Evolutionary conservation across 73 alveolate genomes (phyloP), one percentile per base, ranked within the genome.

Genomic region (Uronychia binucleata): DNA sequence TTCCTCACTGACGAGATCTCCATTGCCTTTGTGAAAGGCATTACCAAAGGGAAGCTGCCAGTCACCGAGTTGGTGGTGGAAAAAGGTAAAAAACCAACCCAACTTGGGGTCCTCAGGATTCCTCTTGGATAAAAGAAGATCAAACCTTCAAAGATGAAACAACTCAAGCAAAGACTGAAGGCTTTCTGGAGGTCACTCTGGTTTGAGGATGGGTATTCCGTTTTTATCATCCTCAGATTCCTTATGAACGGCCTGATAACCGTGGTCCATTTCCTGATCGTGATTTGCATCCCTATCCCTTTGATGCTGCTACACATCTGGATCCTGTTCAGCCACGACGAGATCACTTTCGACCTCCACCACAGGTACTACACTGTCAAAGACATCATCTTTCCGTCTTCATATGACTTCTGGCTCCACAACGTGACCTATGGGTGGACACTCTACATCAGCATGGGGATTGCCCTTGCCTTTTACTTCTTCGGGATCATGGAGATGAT

Each of bases 11-110:
- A 81, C 1, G 30, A 46, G n/a, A 19, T 81, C 74, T 34, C 79
- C 14, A n/a, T 80, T 80, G 58, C 87, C 8, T 80, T 57, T 30
- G 30, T 80, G 13, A 80, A 27, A 28, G 87, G 87, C 8, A 57
- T 80, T 1, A 26, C 87, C 28, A 80, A 30, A 57, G 28, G 30
- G 1, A 27, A n/a, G 26, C 59, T 79, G 28, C 78, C 86, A n/a
- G 86, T 67, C 67, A 46, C 67, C 19, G 67, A 46, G 19, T 11
- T 46, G 19, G 19, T 46, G 5, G 67, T 46, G 5, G 67, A 46
- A 19, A 5, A 5, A 46, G 67, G 67, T 11, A 46, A 46, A 19
- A 46, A 46, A 46, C 67, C 67, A 46, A 11, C 67, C 67, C 19
- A 46, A 46, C 67, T 46, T 46, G 67, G 67, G 19, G 67, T 46